Percentiles rank a stretch among this genome's conserved stretches.
Evolutionary conservation across 176 grass and related monocot species (phyloP).

Genomic region (Juncus inflexus): DNA sequence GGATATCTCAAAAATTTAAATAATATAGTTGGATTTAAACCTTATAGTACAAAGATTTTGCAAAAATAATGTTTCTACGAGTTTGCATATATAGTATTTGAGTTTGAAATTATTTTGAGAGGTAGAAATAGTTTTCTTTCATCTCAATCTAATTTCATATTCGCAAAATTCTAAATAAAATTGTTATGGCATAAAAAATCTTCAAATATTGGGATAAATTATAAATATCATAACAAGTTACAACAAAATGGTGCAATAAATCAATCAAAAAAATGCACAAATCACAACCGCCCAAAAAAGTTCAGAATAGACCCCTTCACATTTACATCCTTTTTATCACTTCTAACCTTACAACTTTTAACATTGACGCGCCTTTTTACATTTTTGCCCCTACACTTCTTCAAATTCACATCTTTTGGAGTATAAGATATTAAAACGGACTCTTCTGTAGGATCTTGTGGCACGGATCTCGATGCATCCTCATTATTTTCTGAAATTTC

Average conservation of each 20-base stretch:
- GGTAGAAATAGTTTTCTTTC: too few species aligned
- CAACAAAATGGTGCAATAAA: not conserved
- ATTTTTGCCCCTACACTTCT: constrained; percentile 26
- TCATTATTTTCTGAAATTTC: constrained; percentile 1
- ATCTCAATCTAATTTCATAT: too few species aligned
- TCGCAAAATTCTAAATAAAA: too few species aligned
- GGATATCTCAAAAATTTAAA: too few species aligned
- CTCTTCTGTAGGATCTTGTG: constrained; percentile 22
- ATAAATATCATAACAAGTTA: not conserved
- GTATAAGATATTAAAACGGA: constrained; percentile 15
- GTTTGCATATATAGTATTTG: too few species aligned
- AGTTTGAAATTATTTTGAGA: too few species aligned
- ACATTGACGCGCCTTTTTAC: constrained; percentile 15
- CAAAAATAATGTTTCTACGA: too few species aligned
- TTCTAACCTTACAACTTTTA: constrained; percentile 1
- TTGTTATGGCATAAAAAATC: not conserved
- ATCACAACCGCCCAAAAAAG: constrained; percentile 37
- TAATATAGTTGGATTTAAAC: too few species aligned
- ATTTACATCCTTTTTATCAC: constrained; percentile 20
- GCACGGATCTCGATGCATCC: constrained; percentile 14
- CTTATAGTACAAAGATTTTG: too few species aligned
- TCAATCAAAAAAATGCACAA: not conserved
- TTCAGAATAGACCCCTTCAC: constrained; percentile 43
- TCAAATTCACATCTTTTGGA: not conserved
- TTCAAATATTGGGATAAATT: not conserved